Conservation (phyloP, 352 stramenopile genomes). For the Pythium grandisporangium region DNA sequence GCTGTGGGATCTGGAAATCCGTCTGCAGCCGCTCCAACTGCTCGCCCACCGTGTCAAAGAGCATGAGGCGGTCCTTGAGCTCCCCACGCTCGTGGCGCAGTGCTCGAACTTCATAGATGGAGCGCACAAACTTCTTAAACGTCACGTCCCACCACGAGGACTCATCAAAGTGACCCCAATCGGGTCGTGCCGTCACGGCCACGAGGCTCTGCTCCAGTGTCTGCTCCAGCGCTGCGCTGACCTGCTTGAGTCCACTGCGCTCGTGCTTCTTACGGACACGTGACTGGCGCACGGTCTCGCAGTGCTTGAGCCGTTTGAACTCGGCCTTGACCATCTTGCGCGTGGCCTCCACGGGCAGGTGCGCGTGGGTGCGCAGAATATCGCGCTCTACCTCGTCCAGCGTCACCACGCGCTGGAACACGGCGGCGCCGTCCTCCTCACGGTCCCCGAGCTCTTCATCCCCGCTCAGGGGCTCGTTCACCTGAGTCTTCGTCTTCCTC, state of each 20-base stretch:
- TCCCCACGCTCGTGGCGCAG: conserved; percentile 32
- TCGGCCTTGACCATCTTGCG: conserved; percentile 55
- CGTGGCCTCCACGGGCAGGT: conserved; percentile 30
- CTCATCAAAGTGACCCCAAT: conserved; percentile 55
- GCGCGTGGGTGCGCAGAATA: conserved; percentile 26
- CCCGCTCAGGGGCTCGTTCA: too few relatives aligned
- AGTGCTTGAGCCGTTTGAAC: conserved; percentile 68
- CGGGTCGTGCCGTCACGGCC: conserved; percentile 4
- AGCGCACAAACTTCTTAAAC: conserved; percentile 62
- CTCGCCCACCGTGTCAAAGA: conserved; percentile 56
- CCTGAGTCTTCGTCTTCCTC: too few relatives aligned
- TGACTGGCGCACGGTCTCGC: conserved; percentile 69
- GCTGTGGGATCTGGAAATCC: conserved; percentile 43
- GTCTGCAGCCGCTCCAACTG: conserved; percentile 57
- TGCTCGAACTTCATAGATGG: conserved; percentile 59
- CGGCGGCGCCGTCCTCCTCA: not conserved
- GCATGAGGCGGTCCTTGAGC: conserved; percentile 39
- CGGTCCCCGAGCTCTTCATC: too few relatives aligned
- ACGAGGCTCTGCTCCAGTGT: conserved; percentile 27
- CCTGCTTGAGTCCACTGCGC: conserved; percentile 35
- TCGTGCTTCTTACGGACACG: conserved; percentile 70
- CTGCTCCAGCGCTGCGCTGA: conserved; percentile 50
- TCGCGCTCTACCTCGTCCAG: conserved; percentile 54
- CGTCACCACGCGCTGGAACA: conserved; percentile 27
- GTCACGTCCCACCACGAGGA: conserved; percentile 28